Evolutionary conservation across 2,329 filamentous ascomycete species (phyloP), one percentile per base, ranked within the genome.

Genomic region (Atkinsonella hypoxylon): DNA sequence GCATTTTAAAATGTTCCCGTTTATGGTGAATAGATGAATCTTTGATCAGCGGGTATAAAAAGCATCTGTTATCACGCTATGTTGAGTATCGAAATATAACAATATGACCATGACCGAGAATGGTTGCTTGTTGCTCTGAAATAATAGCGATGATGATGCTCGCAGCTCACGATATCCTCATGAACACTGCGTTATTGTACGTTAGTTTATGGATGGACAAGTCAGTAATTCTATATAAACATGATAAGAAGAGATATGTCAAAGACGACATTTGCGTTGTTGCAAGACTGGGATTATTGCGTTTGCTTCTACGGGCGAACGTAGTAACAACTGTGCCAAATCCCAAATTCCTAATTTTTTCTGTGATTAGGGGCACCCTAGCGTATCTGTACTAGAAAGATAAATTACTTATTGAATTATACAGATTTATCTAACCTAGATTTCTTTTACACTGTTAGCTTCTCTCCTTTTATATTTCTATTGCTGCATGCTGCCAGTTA

Each of bases 31-130:
- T 18, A 34, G 4, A 43, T 39, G 39, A 49, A 40, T 40, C 30
- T 50, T 48, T 53, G 43, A 53, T 48, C 34, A 53, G 39, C 22
- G 40, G 34, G 51, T 53, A 34, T 20, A 15, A 31, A 31, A 49
- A 45, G 31, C 43, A 39, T 49, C 40, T 47, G 30, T 41, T 46
- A 15, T 12, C 9, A 6, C 11, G 4, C 34, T 36, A 36, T 40
- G 38, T 49, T 34, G 43, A 26, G 10, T 34, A 36, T 48, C n/a
- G n/a, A 36, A 36, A 43, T 20, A 52, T 42, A 48, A 43, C 20
- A 17, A 17, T 47, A 8, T n/a, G 4, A 18, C 34, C 11, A 8
- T n/a, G 4, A 18, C 34, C 11, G 15, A 47, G 13, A 18, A 11
- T 9, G 17, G 4, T 13, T 20, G 13, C 26, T 39, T 17, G 15